Evolutionary conservation across 2,329 filamentous ascomycete species (phyloP).

Genomic region (Nemania sp.): DNA sequence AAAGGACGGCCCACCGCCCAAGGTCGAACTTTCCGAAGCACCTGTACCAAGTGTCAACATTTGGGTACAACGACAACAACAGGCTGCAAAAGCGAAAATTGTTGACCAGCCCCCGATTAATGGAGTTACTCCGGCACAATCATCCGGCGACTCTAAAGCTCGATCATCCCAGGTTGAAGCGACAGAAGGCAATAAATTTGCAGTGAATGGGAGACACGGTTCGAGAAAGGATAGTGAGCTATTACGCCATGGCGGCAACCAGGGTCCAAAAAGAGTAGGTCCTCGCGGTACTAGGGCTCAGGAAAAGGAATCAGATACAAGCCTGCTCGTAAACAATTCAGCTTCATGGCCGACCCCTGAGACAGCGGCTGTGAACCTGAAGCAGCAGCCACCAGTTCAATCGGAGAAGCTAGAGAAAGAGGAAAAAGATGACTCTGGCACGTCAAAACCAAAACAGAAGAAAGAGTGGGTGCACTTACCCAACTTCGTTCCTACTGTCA

Average conservation of each 20-base stretch:
- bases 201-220: constrained; percentile 46
- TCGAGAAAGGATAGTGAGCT: constrained; percentile 49
- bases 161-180: constrained; percentile 27
- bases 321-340: constrained; percentile 76
- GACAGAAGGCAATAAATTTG: constrained; percentile 33
- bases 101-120: constrained; percentile 21
- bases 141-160: constrained; percentile 28
- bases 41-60: constrained; percentile 83
- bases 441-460: constrained; percentile 64
- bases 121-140: background rate
- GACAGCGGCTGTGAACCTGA: constrained; percentile 73
- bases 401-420: constrained; percentile 64
- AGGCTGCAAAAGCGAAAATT: constrained; percentile 56
- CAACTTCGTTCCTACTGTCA: constrained; percentile 75
- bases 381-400: constrained; percentile 67
- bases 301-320: constrained; percentile 53
- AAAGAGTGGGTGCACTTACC: constrained; percentile 84
- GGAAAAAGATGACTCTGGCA: constrained; percentile 61
- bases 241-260: constrained; percentile 46
- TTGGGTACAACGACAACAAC: constrained; percentile 75
- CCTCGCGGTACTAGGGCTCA: constrained; percentile 50
- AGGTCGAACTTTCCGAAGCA: constrained; percentile 75
- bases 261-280: constrained; percentile 44
- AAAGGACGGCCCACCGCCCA: constrained; percentile 63
- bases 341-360: constrained; percentile 90